A percentile compares a stretch with the other conserved stretches of the same genome.
phyloP scores from a whole-genome alignment of 345 rosid species.

The Eucalyptus viminalis region DNA sequence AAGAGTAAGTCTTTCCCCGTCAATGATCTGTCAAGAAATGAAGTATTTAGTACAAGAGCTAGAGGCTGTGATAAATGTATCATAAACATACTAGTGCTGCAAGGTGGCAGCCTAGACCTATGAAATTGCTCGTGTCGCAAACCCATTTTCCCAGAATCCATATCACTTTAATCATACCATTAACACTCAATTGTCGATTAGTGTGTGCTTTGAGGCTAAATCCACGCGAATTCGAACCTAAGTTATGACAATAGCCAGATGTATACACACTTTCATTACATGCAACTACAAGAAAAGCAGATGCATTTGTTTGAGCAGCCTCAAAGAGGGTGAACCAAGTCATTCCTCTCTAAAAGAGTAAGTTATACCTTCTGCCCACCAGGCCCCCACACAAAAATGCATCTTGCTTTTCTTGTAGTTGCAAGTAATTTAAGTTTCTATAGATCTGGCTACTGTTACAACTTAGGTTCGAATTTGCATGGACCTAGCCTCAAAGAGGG shows the following conservation, averaged over 20 bases:
- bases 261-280: neutral
- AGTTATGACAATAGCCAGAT: neutral
- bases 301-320: neutral
- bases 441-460: neutral
- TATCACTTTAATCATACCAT: neutral
- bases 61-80: neutral
- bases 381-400: neutral
- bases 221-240: neutral
- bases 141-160: neutral
- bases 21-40: conserved; percentile 33
- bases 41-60: neutral
- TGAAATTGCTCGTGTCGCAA: neutral
- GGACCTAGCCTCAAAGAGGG: neutral
- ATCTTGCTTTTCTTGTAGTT: neutral
- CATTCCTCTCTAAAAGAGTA: neutral
- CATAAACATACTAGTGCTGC: neutral
- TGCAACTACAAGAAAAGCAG: neutral
- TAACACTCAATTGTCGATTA: neutral
- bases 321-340: neutral
- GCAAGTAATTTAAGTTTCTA: neutral
- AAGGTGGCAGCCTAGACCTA: neutral
- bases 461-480: neutral
- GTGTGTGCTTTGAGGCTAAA: neutral
- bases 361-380: neutral
- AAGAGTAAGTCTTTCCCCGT: conserved; percentile 87